phyloP scores from a whole-genome alignment of 352 stramenopile species.

The Phytopythium sindhum region DNA sequence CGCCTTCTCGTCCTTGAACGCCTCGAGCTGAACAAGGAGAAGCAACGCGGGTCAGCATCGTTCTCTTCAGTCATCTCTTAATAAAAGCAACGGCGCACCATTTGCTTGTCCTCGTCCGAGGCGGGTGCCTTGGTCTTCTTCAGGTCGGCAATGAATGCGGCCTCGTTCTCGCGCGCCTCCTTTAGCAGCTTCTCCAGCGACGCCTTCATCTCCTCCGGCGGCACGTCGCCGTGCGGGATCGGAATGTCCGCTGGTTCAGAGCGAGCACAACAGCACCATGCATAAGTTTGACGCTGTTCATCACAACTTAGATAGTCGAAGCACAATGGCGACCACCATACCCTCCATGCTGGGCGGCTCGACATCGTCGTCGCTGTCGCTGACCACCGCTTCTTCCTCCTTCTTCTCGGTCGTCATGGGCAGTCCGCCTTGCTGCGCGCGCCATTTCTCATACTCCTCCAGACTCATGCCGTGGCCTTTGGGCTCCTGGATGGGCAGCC shows the following conservation, averaged over 20 bases:
- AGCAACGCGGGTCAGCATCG: background rate
- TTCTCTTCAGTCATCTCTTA: background rate
- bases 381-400: constrained; percentile 28
- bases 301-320: too few relatives aligned
- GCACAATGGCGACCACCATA: background rate
- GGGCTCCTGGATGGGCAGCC: constrained; percentile 75
- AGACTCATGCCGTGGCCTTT: constrained; percentile 83
- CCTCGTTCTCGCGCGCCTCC: constrained; percentile 79
- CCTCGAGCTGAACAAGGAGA: constrained; percentile 43
- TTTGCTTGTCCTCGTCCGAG: constrained; percentile 72
- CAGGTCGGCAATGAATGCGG: constrained; percentile 70
- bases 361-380: constrained; percentile 35
- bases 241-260: constrained; percentile 33
- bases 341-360: constrained; percentile 32
- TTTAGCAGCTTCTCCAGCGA: constrained; percentile 73
- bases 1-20: constrained; percentile 84
- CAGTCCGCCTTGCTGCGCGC: constrained; percentile 61
- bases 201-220: constrained; percentile 59
- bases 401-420: constrained; percentile 23
- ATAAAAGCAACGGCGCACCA: constrained; percentile 33
- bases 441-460: constrained; percentile 86
- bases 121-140: constrained; percentile 48
- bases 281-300: too few relatives aligned
- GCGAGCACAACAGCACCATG: background rate
- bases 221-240: constrained; percentile 51